phyloP scores from a whole-genome alignment of 306 rosid genomes.

The Cicer bijugum region DNA sequence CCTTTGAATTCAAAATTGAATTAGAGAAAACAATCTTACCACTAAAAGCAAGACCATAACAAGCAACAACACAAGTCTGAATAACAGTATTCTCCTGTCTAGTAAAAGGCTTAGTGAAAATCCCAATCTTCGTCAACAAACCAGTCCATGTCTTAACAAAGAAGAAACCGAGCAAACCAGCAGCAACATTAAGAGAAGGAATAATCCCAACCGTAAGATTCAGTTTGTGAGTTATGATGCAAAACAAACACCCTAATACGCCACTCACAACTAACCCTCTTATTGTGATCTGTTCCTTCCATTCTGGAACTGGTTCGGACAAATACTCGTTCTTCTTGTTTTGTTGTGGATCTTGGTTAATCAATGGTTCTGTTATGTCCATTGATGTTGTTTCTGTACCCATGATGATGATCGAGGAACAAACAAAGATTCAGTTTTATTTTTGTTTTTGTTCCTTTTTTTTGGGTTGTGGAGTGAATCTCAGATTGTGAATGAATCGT shows the following conservation, averaged over 20 bases:
- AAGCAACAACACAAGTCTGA: constrained; percentile 98
- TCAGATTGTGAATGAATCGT: constrained; percentile 18
- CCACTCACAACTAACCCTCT: constrained; percentile 89
- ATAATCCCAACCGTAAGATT: constrained; percentile 84
- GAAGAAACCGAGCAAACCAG: constrained; percentile 85
- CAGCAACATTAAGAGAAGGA: constrained; percentile 89
- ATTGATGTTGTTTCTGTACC: constrained; percentile 57
- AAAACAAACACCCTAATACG: constrained; percentile 69
- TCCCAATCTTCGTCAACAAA: constrained; percentile 61
- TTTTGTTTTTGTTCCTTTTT: neutral
- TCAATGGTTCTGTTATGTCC: constrained; percentile 66
- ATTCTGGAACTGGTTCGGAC: constrained; percentile 60
- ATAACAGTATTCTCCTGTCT: constrained; percentile 93
- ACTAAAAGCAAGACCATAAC: constrained; percentile 92
- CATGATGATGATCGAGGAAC: constrained; percentile 40
- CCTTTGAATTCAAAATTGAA: neutral
- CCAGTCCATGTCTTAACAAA: constrained; percentile 82
- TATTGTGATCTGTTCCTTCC: constrained; percentile 91
- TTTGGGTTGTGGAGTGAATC: neutral
- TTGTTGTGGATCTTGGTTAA: constrained; percentile 9
- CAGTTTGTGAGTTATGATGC: constrained; percentile 89
- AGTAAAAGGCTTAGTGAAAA: constrained; percentile 67
- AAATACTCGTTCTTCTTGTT: constrained; percentile 20
- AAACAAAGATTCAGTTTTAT: neutral
- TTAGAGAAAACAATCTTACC: constrained; percentile 49